Evolutionary conservation across 2,329 filamentous ascomycete species (phyloP), one percentile per base, ranked within the genome.

Genomic region (Leptographium radiaticola): DNA sequence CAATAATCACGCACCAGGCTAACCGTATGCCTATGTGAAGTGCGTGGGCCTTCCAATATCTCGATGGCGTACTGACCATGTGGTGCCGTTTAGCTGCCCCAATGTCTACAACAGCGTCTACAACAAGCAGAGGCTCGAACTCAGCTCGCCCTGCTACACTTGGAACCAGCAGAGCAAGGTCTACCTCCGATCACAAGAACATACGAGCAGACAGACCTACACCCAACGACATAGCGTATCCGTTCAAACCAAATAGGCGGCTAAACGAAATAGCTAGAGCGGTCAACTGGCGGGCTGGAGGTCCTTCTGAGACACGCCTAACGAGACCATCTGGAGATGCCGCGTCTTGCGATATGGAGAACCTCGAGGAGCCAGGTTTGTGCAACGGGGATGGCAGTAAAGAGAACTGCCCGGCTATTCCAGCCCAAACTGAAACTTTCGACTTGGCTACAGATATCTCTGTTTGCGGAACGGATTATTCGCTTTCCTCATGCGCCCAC

Each of bases 231-330:
- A 38, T 31, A 11, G 5, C 15, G 15, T 38, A 13, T 10, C 9
- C 18, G 25, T 15, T 18, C 3, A n/a, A 7, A 31, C n/a, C 10
- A 31, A 40, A 31, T 16, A 49, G 25, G 12, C 52, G 52, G 11
- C 31, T 50, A 15, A 18, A 54, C 7, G 48, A 44, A 13, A 54
- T 54, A 18, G 31, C 46, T 20, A 50, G 34, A 2, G 30, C 42
- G 16, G 42, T 47, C 12, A 54, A 54, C 48, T 54, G 53, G 53
- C 40, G 53, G 16, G 13, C 53, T 25, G n/a, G 42, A 25, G 20
- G n/a, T 25, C 12, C 8, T 18, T n/a, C 34, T 2, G 34, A 25
- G 8, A 11, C 16, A 45, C 25, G 25, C 12, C 7, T 8, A 16
- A 20, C 31, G 25, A 8, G 1, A 2, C 16, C 25, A 25, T 16